A percentile compares a stretch with the other conserved stretches of the same genome.
Evolutionary conservation across 805 yeast genomes (phyloP).

Genomic region (Yarrowia divulgata): DNA sequence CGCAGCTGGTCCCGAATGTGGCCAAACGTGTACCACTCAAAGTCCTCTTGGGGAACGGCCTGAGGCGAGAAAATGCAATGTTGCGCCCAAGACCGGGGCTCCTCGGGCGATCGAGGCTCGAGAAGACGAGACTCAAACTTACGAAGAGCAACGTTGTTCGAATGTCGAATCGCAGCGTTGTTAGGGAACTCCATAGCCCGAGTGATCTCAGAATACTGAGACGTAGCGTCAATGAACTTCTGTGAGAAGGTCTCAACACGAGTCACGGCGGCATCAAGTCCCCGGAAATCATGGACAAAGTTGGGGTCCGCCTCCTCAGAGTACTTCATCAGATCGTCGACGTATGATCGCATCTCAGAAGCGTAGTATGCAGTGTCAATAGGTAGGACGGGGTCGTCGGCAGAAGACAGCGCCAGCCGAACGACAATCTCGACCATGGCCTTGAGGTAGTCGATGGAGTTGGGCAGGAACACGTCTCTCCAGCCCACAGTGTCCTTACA

Average conservation of each 20-base stretch:
- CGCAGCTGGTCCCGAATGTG: conserved; percentile 67
- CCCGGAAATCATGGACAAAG: conserved; percentile 48
- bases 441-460: conserved; percentile 62
- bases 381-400: conserved; percentile 81
- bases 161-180: conserved; percentile 20
- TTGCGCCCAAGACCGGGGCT: conserved; percentile 23
- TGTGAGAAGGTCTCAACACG: conserved; percentile 11
- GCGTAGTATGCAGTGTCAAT: conserved; percentile 62
- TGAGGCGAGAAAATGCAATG: conserved; percentile 32
- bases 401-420: conserved; percentile 61
- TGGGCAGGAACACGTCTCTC: conserved; percentile 60
- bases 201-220: conserved; percentile 14
- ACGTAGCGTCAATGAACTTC: conserved; percentile 1
- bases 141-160: conserved; percentile 10
- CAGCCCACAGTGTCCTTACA: conserved; percentile 71
- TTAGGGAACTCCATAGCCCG: conserved; percentile 34
- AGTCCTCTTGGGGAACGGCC: conserved; percentile 48
- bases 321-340: conserved; percentile 55
- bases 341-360: conserved; percentile 54
- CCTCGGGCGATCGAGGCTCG: conserved; percentile 14
- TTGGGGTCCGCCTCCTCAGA: conserved; percentile 39
- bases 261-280: conserved; percentile 7
- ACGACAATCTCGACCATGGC: conserved; percentile 64
- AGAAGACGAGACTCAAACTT: conserved; percentile 41
- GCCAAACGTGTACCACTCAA: conserved; percentile 75